These are phyloP conservation scores for Penicillium psychrofluorescens DNA, from an alignment of 495 filamentous ascomycete genomes.

Conservation along the genomic window DNA sequence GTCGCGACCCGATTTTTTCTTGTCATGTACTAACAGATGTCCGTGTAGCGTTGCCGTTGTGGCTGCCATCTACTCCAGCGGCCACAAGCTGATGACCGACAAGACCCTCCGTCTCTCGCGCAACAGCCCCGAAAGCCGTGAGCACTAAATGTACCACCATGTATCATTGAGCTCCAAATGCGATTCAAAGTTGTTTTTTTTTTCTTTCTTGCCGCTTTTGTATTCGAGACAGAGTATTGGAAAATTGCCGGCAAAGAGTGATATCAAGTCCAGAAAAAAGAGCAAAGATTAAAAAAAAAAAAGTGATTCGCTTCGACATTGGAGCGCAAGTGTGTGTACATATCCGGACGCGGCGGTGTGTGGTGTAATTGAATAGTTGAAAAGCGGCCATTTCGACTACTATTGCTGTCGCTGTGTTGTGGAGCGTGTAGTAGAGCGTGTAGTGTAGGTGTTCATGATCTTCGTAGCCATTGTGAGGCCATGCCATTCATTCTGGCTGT, in stretches of 20 bases:
- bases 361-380: conserved; percentile 11
- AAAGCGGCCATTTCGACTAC: conserved; percentile 7
- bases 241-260: conserved; percentile 10
- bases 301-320: conserved; percentile 7
- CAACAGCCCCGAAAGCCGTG: conserved; percentile 42
- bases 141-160: conserved; percentile 40
- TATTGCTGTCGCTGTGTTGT: conserved; percentile 20
- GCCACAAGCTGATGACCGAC: conserved; percentile 76
- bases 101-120: conserved; percentile 77
- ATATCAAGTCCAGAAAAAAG: conserved; percentile 13
- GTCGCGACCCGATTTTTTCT: neutral
- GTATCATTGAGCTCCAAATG: conserved; percentile 29
- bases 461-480: conserved; percentile 11
- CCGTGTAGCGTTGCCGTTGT: conserved; percentile 51
- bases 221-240: conserved; percentile 25
- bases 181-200: conserved; percentile 22
- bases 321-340: conserved; percentile 26
- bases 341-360: conserved; percentile 29
- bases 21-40: conserved; percentile 16
- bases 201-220: conserved; percentile 26
- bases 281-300: conserved; percentile 4
- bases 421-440: conserved; percentile 6
- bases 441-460: conserved; percentile 15
- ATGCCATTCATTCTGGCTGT: conserved; percentile 11
- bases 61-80: conserved; percentile 72